A percentile compares a stretch with the other conserved stretches of the same genome.
Conservation (phyloP, 2,329 filamentous ascomycete genomes). For the Aspergillus latus region DNA sequence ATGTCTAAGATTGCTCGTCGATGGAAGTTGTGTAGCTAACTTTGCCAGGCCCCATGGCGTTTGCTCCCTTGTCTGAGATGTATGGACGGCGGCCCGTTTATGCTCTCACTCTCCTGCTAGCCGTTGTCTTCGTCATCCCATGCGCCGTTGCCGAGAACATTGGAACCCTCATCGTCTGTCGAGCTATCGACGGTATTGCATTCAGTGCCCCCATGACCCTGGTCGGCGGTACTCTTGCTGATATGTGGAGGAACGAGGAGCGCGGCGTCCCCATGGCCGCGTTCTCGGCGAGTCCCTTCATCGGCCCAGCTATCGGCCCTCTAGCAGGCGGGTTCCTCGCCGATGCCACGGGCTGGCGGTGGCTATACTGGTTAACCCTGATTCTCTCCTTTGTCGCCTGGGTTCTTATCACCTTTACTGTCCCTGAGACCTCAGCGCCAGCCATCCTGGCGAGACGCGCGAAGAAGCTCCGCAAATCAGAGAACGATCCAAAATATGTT, state of each 20-base stretch:
- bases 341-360: conserved; percentile 72
- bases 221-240: conserved; percentile 77
- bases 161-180: conserved; percentile 70
- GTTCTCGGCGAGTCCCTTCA: conserved; percentile 78
- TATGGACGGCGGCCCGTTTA: conserved; percentile 72
- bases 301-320: conserved; percentile 75
- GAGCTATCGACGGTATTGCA: conserved; percentile 76
- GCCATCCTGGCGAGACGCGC: conserved; percentile 71
- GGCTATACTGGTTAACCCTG: conserved; percentile 84
- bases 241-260: conserved; percentile 82
- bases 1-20: conserved; percentile 20
- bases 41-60: conserved; percentile 66
- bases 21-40: conserved; percentile 12
- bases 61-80: conserved; percentile 76
- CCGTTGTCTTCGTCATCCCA: conserved; percentile 77
- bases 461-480: conserved; percentile 67
- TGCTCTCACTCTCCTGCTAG: conserved; percentile 64
- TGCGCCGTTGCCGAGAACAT: conserved; percentile 77
- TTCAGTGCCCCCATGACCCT: conserved; percentile 86
- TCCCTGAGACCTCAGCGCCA: conserved; percentile 85
- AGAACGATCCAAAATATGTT: conserved; percentile 66
- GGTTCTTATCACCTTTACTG: conserved; percentile 79
- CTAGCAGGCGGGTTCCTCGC: conserved; percentile 74
- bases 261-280: conserved; percentile 84
- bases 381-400: conserved; percentile 71